Evolutionary conservation across 116 monocot species (phyloP), one percentile per base, ranked within the genome.

Genomic region (Cymodocea nodosa): DNA sequence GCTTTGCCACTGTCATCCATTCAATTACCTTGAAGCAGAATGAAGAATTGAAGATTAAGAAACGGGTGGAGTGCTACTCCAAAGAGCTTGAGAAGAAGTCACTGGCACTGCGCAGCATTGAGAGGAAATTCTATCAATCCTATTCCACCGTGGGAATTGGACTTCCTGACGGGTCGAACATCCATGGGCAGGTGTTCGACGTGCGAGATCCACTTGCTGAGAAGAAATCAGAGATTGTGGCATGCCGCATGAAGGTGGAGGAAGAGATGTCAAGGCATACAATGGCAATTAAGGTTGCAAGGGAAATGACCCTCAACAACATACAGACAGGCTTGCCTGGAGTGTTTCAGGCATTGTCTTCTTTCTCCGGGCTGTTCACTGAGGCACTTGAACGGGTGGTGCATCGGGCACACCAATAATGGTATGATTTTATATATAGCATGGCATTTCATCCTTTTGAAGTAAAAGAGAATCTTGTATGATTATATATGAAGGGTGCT

Each of bases 61-160:
- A 89, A 62, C 70, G 74, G 17, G 80, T 78, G 4, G 92, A 98
- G 61, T 51, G 63, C 66, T 82, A 71, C 60, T 82, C 89, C 11
- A 98, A 74, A 65, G 98, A 98, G 73, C 81, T 92, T 1, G 98
- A 92, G 64, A 98, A 98, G 77, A 98, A 98, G 59, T 70, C 89
- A 15, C 64, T 76, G 1, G 71, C 88, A 0, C 71, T 98, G 13
- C 81, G 89, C 23, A 51, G 66, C 67, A 80, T 92, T 0, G 98
- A 98, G 80, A 98, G 80, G 74, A 98, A 98, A 75, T 92, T 76
- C 64, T 98, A 98, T 73, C 87, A 86, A 44, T 82, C 92, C 4
- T 97, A 97, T 65, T 97, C 97, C 0, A 78, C 73, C 24, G 88
- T 90, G 2, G 91, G 97, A 11, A 72, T 97, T 23, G 78, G 67